Evolutionary conservation across 768 basidiomycete species (phyloP).

Genomic region (Trametes punicea): DNA sequence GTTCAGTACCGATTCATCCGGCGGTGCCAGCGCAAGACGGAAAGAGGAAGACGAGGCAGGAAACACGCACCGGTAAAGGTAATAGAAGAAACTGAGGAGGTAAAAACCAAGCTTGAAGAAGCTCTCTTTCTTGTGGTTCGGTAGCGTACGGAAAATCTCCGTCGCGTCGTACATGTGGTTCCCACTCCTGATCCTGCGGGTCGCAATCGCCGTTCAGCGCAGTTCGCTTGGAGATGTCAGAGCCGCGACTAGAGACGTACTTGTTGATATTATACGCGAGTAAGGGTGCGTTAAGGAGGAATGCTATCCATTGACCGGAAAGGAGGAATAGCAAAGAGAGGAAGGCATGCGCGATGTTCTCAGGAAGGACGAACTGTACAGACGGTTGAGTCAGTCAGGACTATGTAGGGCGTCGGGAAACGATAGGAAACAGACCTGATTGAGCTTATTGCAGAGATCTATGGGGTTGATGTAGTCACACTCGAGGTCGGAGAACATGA

Average conservation of each 20-base stretch:
- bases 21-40: neutral
- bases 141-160: conserved; percentile 95
- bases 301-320: conserved; percentile 92
- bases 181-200: conserved; percentile 77
- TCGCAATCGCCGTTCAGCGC: neutral
- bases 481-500: conserved; percentile 99
- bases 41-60: neutral
- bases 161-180: conserved; percentile 99
- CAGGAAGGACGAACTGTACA: conserved; percentile 91
- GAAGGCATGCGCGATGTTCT: conserved; percentile 93
- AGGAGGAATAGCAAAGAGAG: conserved; percentile 89
- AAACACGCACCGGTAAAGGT: conserved; percentile 75
- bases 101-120: conserved; percentile 95
- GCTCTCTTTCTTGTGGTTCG: conserved; percentile 93
- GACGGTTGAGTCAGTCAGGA: neutral
- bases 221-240: neutral
- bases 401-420: neutral
- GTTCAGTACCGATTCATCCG: neutral
- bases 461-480: conserved; percentile 99
- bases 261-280: conserved; percentile 92
- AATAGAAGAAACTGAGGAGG: conserved; percentile 88
- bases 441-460: conserved; percentile 99
- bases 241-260: conserved; percentile 43
- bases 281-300: conserved; percentile 86
- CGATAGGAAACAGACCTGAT: conserved; percentile 60